Conservation (phyloP, 2,329 filamentous ascomycete species). For the Colletotrichum sp. region DNA sequence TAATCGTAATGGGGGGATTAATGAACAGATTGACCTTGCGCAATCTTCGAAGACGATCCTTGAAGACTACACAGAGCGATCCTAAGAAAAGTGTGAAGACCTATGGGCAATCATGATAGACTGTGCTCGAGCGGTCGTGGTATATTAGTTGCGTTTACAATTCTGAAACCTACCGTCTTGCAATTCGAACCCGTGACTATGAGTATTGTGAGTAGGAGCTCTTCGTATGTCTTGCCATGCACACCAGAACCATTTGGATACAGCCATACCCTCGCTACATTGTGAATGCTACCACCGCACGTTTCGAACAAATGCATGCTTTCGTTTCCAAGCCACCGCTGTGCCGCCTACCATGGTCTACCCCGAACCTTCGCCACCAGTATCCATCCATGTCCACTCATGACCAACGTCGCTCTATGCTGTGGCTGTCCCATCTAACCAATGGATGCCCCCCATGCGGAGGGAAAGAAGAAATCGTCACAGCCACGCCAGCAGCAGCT, state of each 20-base stretch:
- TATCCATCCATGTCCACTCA: not conserved
- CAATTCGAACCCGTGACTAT: not conserved
- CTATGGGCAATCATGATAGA: not conserved
- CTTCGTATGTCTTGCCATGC: not conserved
- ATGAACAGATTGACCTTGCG: not conserved
- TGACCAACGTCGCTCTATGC: not conserved
- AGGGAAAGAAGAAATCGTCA: not conserved
- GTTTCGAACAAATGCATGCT: not conserved
- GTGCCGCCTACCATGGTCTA: not conserved
- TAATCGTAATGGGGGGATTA: not conserved
- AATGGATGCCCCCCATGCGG: not conserved
- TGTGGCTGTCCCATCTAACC: not conserved
- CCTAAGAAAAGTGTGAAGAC: not conserved
- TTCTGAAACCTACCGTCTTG: not conserved
- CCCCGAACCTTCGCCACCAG: not conserved
- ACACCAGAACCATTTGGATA: not conserved
- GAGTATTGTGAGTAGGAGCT: not conserved
- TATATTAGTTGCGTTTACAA: not conserved
- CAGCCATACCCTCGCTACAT: not conserved
- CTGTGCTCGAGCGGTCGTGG: not conserved
- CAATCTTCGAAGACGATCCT: not conserved
- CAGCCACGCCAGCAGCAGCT: not conserved
- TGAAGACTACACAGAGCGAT: not conserved
- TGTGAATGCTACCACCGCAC: not conserved
- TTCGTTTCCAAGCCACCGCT: not conserved